These are phyloP conservation scores for Penicillium sp. DNA, from an alignment of 2,329 filamentous ascomycete species.

Conservation along the genomic window DNA sequence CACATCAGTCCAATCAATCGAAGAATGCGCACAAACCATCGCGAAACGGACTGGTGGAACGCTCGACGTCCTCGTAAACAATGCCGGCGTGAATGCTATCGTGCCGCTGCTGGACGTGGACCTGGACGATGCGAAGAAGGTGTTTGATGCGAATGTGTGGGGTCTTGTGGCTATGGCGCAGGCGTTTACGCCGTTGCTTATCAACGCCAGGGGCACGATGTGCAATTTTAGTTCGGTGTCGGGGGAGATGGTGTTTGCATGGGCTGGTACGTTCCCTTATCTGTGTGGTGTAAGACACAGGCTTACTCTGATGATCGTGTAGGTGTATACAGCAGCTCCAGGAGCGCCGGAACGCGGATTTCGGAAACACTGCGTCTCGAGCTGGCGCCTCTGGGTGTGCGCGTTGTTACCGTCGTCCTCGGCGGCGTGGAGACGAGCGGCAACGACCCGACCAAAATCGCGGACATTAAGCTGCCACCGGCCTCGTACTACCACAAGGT, in stretches of 20 bases:
- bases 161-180: slow-evolving; percentile 30
- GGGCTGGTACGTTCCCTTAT: neutral
- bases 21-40: slow-evolving; percentile 5
- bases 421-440: slow-evolving; percentile 5
- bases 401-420: slow-evolving; percentile 7
- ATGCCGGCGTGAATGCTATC: slow-evolving; percentile 19
- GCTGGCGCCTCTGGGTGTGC: slow-evolving; percentile 3
- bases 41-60: slow-evolving; percentile 1
- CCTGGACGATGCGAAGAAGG: slow-evolving; percentile 26
- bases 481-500: slow-evolving; percentile 6
- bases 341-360: neutral
- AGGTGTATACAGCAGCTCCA: slow-evolving; percentile 7
- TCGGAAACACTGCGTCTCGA: slow-evolving; percentile 6
- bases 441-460: slow-evolving; percentile 1
- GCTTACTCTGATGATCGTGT: neutral
- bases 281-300: no score
- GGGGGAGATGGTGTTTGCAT: slow-evolving; percentile 3
- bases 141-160: slow-evolving; percentile 37
- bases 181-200: slow-evolving; percentile 29
- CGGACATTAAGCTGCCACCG: neutral
- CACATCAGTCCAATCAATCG: slow-evolving; percentile 16
- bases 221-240: slow-evolving; percentile 10
- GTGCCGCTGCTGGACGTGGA: slow-evolving; percentile 28
- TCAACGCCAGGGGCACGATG: slow-evolving; percentile 12
- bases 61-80: slow-evolving; percentile 26